Conservation (phyloP, 2,329 filamentous ascomycete species). For the Fusarium sambucinum region DNA sequence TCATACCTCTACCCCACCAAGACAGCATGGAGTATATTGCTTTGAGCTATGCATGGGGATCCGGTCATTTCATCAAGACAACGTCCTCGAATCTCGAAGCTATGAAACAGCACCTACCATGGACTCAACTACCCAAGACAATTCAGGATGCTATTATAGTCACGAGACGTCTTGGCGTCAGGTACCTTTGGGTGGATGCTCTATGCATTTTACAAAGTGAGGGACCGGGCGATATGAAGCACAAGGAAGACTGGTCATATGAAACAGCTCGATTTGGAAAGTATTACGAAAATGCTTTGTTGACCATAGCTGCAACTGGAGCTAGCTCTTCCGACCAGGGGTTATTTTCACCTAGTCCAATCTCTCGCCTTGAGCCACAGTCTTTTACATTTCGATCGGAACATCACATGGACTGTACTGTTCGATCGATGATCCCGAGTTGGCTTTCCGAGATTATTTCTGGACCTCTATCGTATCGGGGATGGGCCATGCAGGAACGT, state of each 20-base stretch:
- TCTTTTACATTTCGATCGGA: neutral
- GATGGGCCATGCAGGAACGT: conserved; percentile 2
- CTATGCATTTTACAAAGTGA: conserved; percentile 3
- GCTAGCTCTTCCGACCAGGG: neutral
- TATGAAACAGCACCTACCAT: neutral
- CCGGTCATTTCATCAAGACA: neutral
- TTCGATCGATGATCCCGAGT: fast-evolving
- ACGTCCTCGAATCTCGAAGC: neutral
- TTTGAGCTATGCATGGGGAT: conserved; percentile 16
- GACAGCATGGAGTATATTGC: neutral
- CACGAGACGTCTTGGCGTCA: fast-evolving
- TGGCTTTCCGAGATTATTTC: fast-evolving
- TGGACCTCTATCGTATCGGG: neutral
- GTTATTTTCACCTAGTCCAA: fast-evolving
- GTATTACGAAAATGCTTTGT: neutral
- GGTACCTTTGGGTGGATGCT: conserved; percentile 1
- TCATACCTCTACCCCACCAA: fast-evolving
- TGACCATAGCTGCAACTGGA: neutral
- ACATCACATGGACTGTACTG: fast-evolving
- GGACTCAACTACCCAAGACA: neutral
- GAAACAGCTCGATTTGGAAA: conserved; percentile 5
- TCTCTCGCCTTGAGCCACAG: neutral
- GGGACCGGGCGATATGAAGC: neutral
- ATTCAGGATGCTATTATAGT: neutral
- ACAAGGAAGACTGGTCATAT: neutral